Evolutionary conservation across 2,329 filamentous ascomycete genomes (phyloP).

Genomic region (Talaromyces amestolkiae): DNA sequence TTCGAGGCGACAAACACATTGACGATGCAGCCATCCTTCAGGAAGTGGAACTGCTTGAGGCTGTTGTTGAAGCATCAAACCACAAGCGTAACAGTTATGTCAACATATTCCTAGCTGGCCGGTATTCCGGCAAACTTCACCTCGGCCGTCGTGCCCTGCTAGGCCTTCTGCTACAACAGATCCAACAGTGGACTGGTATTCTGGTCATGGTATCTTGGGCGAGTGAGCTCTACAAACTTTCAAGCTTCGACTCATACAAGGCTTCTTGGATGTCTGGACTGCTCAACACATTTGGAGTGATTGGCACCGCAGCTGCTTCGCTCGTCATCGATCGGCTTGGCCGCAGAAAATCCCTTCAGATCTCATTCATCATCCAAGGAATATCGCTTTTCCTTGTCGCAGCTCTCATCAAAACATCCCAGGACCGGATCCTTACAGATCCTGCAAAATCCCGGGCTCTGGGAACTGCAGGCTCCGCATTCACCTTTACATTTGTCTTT

Average conservation of each 20-base stretch:
- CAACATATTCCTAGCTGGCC: conserved; percentile 39
- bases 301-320: conserved; percentile 26
- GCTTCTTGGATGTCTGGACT: conserved; percentile 25
- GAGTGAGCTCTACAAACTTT: conserved; percentile 24
- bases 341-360: conserved; percentile 18
- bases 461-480: conserved; percentile 23
- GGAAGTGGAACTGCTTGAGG: conserved; percentile 43
- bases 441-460: conserved; percentile 20
- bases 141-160: conserved; percentile 43
- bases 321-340: conserved; percentile 29
- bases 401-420: conserved; percentile 24
- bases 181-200: conserved; percentile 48
- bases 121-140: conserved; percentile 37
- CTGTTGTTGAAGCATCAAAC: conserved; percentile 40
- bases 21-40: conserved; percentile 34
- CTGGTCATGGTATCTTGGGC: conserved; percentile 43
- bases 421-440: conserved; percentile 20
- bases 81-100: conserved; percentile 41
- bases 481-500: conserved; percentile 59
- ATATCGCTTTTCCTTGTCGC: conserved; percentile 25
- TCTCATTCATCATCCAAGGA: conserved; percentile 26
- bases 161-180: conserved; percentile 44
- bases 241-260: conserved; percentile 26
- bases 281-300: conserved; percentile 26
- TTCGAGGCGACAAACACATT: conserved; percentile 30